Evolutionary conservation across 1,284 basidiomycete species (phyloP).

Genomic region (Naganishia sp.): DNA sequence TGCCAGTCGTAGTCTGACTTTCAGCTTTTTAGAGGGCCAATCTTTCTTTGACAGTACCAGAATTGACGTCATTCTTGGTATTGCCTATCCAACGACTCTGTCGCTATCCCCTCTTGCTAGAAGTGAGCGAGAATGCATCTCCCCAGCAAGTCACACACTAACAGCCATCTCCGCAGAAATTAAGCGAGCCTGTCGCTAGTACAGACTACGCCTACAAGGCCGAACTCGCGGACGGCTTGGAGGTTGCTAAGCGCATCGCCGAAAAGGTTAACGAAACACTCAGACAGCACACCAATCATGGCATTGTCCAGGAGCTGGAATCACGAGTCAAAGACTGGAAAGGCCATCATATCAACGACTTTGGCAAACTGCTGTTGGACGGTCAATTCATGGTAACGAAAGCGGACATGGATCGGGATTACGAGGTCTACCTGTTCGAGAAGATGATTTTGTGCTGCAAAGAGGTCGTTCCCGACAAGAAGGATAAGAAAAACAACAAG

Average conservation of each 20-base stretch:
- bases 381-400: constrained; percentile 96
- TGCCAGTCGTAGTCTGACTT: constrained; percentile 2
- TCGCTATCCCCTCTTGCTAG: constrained; percentile 70
- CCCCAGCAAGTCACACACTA: neutral
- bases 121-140: constrained; percentile 54
- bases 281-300: constrained; percentile 72
- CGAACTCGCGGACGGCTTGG: constrained; percentile 80
- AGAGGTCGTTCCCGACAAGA: constrained; percentile 60
- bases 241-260: constrained; percentile 87
- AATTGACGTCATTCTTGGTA: constrained; percentile 82
- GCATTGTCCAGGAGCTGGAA: constrained; percentile 85
- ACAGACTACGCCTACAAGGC: constrained; percentile 70
- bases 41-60: constrained; percentile 48
- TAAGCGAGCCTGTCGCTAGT: constrained; percentile 72
- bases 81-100: constrained; percentile 75
- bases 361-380: constrained; percentile 88
- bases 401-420: constrained; percentile 93
- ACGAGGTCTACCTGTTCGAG: constrained; percentile 98
- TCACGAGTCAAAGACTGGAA: constrained; percentile 98
- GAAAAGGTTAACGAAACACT: constrained; percentile 96
- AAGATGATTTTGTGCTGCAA: constrained; percentile 99
- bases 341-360: constrained; percentile 90
- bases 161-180: constrained; percentile 57
- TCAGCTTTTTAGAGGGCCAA: constrained; percentile 53
- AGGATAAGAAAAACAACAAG: constrained; percentile 53